Evolutionary conservation across 495 filamentous ascomycete species (phyloP), one percentile per base, ranked within the genome.

Genomic region (Penicillium ochrochloron): DNA sequence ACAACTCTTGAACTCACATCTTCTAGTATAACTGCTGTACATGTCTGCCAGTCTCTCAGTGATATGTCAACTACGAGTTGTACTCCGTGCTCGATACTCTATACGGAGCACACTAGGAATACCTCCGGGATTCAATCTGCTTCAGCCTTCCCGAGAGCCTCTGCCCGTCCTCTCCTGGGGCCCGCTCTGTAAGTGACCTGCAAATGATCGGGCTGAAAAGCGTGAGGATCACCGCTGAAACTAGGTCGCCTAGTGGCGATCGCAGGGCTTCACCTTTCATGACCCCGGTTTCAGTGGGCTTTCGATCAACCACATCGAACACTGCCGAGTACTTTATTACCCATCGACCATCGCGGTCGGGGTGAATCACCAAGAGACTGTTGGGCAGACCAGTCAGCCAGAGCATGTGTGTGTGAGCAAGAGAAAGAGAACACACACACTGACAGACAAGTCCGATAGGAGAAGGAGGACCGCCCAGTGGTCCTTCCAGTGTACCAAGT

Each of bases 191-290:
- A 25, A n/a, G n/a, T n/a, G 31, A 33, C 31, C 31, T 33, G 31
- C 31, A 48, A 23, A 23, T 48, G 44, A 60, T 12, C 33, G 39
- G 62, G 39, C 61, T 60, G 17, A 57, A 66, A 67, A 65, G 62
- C 65, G 66, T 63, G 64, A 61, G 66, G 73, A 78, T 78, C 70
- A 66, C 44, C 72, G 63, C 62, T 58, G 9, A 23, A 56, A 37
- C 33, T 56, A 56, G 6, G 25, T 53, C 52, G 51, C 62, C 66
- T 70, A 71, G 64, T 65, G 73, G 58, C 69, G 75, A 77, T 77
- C 73, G 58, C 62, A 64, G 11, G 46, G 56, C 41, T 61, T 65
- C 54, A 52, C 53, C 50, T 33, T 61, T 61, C 64, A 69, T 5
- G 12, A 23, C 34, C 37, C 50, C 35, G 10, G 41, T 29, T 29